These are phyloP conservation scores for Trypanosoma vivax DNA, from an alignment of 208 protist genomes.

Conservation along the genomic window DNA sequence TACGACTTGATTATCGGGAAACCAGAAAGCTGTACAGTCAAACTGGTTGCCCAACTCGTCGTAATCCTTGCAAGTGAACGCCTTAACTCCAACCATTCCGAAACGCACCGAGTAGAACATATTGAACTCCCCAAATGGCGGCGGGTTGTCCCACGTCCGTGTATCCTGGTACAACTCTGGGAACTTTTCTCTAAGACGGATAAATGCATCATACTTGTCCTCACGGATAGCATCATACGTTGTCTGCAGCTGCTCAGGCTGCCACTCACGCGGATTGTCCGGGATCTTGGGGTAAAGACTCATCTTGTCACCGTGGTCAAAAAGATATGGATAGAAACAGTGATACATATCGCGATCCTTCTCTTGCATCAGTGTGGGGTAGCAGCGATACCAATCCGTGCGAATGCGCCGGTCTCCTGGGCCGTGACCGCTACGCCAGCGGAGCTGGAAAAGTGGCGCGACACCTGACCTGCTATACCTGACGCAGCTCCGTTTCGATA, in stretches of 20 bases:
- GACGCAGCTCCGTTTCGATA: slow-evolving; percentile 3
- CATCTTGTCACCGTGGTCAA: slow-evolving; percentile 89
- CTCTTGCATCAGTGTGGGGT: slow-evolving; percentile 84
- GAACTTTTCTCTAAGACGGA: slow-evolving; percentile 87
- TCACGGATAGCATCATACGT: slow-evolving; percentile 93
- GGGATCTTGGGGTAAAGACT: slow-evolving; percentile 90
- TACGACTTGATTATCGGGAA: slow-evolving; percentile 90
- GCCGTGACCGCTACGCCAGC: slow-evolving; percentile 64
- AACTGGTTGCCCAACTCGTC: slow-evolving; percentile 92
- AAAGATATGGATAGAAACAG: slow-evolving; percentile 92
- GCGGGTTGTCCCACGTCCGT: slow-evolving; percentile 86
- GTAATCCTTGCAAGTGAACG: slow-evolving; percentile 89
- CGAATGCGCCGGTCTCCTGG: slow-evolving; percentile 77
- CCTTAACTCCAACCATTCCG: slow-evolving; percentile 89
- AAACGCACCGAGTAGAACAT: slow-evolving; percentile 92
- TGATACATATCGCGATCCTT: slow-evolving; percentile 91
- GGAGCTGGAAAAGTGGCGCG: slow-evolving; percentile 16
- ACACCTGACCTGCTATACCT: slow-evolving; percentile 1
- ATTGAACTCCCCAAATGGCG: slow-evolving; percentile 91
- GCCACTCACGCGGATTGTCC: slow-evolving; percentile 87
- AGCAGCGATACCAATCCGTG: slow-evolving; percentile 87
- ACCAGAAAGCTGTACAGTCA: slow-evolving; percentile 90
- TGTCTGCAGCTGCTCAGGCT: slow-evolving; percentile 87
- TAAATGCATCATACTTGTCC: slow-evolving; percentile 91
- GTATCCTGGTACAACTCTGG: slow-evolving; percentile 91